Evolutionary conservation across 108 stramenopile species (phyloP).

Genomic region (Hondaea fermentalgiana): DNA sequence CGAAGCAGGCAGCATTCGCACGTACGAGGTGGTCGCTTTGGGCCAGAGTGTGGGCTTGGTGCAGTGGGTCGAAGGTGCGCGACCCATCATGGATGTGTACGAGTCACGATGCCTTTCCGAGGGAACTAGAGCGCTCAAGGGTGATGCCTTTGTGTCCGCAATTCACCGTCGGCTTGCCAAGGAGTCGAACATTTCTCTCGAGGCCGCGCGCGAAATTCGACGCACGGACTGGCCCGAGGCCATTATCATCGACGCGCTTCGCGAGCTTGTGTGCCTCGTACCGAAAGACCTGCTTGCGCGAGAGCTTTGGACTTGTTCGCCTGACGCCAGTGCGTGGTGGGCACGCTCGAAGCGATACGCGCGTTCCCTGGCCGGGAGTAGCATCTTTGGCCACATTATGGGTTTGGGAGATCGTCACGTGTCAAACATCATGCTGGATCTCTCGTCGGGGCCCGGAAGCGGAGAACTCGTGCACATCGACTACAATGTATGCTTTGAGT

Average conservation of each 20-base stretch:
- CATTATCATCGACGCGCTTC: not conserved
- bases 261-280: not conserved
- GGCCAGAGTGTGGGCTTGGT: not conserved
- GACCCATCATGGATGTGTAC: not conserved
- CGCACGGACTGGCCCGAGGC: not conserved
- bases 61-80: slow-evolving; percentile 23
- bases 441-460: not conserved
- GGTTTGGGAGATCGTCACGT: slow-evolving; percentile 60
- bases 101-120: not conserved
- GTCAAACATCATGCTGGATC: slow-evolving; percentile 50
- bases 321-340: not conserved
- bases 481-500: slow-evolving; percentile 26
- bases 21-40: slow-evolving; percentile 20
- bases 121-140: not conserved
- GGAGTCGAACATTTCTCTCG: not conserved
- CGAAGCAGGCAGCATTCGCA: not conserved
- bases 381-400: slow-evolving; percentile 25
- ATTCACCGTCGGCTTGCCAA: not conserved
- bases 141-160: not conserved
- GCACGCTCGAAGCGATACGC: not conserved
- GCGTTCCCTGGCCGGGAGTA: not conserved
- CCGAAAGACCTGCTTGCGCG: not conserved
- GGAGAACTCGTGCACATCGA: slow-evolving; percentile 39
- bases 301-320: not conserved
- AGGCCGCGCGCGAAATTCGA: not conserved